These are phyloP conservation scores for Apiospora kogelbergensis DNA, from an alignment of 2,329 filamentous ascomycete species.

Conservation along the genomic window DNA sequence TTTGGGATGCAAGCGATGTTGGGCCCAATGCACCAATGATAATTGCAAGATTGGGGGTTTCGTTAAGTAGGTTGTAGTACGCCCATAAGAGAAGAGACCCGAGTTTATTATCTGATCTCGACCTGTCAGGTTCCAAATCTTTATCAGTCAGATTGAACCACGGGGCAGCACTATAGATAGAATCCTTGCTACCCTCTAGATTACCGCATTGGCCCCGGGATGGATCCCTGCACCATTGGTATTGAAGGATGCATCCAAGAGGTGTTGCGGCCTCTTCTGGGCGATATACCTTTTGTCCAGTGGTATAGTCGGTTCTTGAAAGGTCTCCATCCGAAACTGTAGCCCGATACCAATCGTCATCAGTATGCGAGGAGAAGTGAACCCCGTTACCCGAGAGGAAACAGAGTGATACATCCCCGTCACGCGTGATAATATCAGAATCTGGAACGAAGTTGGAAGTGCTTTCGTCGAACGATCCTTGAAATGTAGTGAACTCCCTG, in stretches of 20 bases:
- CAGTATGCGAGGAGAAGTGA: slow-evolving; percentile 2
- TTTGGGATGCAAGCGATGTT: neutral
- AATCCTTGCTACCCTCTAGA: neutral
- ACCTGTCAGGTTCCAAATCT: neutral
- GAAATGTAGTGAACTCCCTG: neutral
- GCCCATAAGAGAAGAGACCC: neutral
- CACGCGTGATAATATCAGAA: neutral
- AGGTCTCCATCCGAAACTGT: neutral
- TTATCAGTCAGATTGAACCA: neutral
- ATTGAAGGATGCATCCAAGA: neutral
- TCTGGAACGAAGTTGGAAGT: slow-evolving; percentile 8
- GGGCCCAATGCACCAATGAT: neutral
- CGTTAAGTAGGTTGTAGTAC: neutral
- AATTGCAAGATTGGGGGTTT: neutral
- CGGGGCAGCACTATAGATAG: neutral
- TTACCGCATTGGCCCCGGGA: neutral
- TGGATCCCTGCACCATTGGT: neutral
- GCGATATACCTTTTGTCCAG: neutral
- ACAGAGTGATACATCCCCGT: slow-evolving; percentile 11
- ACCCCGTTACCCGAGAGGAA: slow-evolving; percentile 21
- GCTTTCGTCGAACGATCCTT: neutral
- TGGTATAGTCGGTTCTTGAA: neutral
- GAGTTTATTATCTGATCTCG: neutral
- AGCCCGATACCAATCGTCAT: slow-evolving; percentile 21
- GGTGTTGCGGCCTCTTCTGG: slow-evolving; percentile 6